Evolutionary conservation across 495 filamentous ascomycete genomes (phyloP), one percentile per base, ranked within the genome.

Genomic region (Cercophora scortea): DNA sequence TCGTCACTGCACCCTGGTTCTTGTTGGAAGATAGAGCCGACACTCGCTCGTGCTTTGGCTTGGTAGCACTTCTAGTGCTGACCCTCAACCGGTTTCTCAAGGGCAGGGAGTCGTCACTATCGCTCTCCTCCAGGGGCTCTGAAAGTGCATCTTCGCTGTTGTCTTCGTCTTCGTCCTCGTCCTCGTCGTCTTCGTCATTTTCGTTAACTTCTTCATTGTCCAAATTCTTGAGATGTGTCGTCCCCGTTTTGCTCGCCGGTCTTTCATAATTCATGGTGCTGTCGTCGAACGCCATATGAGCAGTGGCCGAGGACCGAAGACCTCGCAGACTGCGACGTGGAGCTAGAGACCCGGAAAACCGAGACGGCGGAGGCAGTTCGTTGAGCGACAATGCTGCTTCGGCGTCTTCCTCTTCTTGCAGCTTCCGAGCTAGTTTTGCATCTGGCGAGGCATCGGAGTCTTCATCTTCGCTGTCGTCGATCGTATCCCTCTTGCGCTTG

Each of bases 391-490:
- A 40, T 12, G 53, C 45, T 4, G 49, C 42, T 2, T 51, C 50
- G 1, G 38, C 58, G 56, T 86, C 83, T 60, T 88, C 86, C 53
- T 83, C 75, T 40, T 78, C 67, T 59, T 89, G 86, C 39, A 88
- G 69, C 32, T 61, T 71, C 50, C 68, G 70, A 6, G 85, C 85
- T 18, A 88, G 57, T 38, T 73, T 73, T 15, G 72, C 77, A 66
- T 87, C 83, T 0, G 74, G 64, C 9, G 42, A 41, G 32, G 44
- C 45, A 18, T 68, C 76, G 11, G 65, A 62, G 34, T 75, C 61
- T 8, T 65, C 58, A 45, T 70, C 69, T 25, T 77, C 73, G 42
- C 61, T 66, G 35, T 68, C 65, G 1, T 55, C 52, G 19, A 64
- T 41, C 9, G 54, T 41, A 16, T 54, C 50, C 15, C 63, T 51